Conservation (phyloP, 345 rosid species). For the Dipteronia sinensis region DNA sequence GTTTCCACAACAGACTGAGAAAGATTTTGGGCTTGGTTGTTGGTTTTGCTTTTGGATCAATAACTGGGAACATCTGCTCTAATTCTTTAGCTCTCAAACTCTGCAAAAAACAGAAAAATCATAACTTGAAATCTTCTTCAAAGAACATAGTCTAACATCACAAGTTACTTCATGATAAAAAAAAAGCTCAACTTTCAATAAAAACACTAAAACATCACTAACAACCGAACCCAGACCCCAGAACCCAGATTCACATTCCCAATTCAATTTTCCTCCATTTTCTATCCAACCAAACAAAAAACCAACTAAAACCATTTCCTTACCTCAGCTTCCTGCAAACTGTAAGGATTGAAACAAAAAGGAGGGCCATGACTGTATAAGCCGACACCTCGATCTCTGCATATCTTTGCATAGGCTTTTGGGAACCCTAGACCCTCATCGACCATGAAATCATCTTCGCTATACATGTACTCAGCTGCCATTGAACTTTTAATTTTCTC, state of each 20-base stretch:
- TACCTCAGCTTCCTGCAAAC: constrained; percentile 66
- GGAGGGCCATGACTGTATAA: constrained; percentile 71
- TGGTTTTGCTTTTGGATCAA: constrained; percentile 70
- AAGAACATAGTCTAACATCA: background rate
- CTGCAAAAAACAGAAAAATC: constrained; percentile 31
- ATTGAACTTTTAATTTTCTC: constrained; percentile 21
- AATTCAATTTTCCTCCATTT: constrained; percentile 5
- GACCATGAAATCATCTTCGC: constrained; percentile 58
- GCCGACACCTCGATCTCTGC: constrained; percentile 44
- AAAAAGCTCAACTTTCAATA: too few species aligned
- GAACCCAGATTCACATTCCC: background rate
- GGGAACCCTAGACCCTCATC: constrained; percentile 81
- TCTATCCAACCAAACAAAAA: constrained; percentile 14
- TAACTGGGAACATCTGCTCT: constrained; percentile 63
- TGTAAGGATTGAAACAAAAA: constrained; percentile 63
- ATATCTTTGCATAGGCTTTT: constrained; percentile 68
- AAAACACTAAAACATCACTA: background rate
- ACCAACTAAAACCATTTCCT: background rate
- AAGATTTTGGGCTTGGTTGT: constrained; percentile 71
- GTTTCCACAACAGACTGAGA: constrained; percentile 84
- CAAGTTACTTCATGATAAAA: background rate
- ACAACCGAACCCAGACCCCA: background rate
- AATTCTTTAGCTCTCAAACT: constrained; percentile 47
- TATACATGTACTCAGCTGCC: constrained; percentile 42
- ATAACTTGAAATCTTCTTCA: background rate